Evolutionary conservation across 208 protist species (phyloP).

Genomic region (Acanthamoeba castellanii): DNA sequence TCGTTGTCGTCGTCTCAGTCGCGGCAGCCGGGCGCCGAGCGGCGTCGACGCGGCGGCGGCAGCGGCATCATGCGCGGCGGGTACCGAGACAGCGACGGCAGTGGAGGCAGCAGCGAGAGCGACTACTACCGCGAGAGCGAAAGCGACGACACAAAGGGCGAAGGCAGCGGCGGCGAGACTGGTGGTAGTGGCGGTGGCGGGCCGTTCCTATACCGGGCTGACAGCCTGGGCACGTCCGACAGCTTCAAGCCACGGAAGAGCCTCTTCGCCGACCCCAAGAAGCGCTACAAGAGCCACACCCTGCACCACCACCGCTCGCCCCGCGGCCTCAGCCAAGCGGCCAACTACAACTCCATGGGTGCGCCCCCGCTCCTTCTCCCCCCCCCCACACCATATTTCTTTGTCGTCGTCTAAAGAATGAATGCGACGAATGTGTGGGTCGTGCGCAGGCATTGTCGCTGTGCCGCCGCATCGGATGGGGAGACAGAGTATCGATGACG

Average conservation of each 20-base stretch:
- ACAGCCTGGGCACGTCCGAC: not conserved
- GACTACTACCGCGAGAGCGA: constrained; percentile 13
- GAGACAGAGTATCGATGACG: not conserved
- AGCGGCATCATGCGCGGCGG: too few species aligned
- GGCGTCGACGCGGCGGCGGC: too few species aligned
- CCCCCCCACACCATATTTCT: too few species aligned
- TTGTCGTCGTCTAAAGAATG: too few species aligned
- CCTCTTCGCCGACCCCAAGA: constrained; percentile 56
- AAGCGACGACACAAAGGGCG: not conserved
- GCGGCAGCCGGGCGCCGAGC: not conserved
- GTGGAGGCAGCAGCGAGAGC: constrained; percentile 20
- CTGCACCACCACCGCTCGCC: constrained; percentile 9
- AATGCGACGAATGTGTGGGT: not conserved
- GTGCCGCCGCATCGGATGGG: not conserved
- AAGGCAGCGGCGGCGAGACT: not conserved
- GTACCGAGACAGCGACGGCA: not conserved
- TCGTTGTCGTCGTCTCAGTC: too few species aligned
- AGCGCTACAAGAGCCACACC: constrained; percentile 55
- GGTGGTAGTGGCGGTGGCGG: not conserved
- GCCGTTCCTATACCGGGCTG: constrained; percentile 23
- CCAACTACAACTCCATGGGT: constrained; percentile 28
- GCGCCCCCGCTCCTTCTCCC: not conserved
- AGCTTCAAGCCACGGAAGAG: constrained; percentile 35
- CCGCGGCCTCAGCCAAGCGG: not conserved
- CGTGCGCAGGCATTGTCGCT: not conserved